Evolutionary conservation across 2,329 filamentous ascomycete species (phyloP), one percentile per base, ranked within the genome.

Genomic region (Diaporthe amygdali): DNA sequence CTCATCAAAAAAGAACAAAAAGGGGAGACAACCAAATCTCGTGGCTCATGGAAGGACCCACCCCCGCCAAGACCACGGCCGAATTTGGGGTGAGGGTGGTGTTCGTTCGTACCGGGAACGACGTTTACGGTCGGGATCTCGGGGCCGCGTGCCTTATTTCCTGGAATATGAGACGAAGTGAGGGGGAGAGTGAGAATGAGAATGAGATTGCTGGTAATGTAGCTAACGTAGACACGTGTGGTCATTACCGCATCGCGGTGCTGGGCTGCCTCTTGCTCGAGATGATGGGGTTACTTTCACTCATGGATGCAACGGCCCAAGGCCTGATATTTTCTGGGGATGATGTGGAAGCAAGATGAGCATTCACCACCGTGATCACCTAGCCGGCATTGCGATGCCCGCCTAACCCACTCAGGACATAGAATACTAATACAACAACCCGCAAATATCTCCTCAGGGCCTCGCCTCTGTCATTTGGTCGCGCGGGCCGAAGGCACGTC

Each of bases 21-120:
- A 64, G 59, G 59, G 59, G 59, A 64, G 44, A 64, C 17, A 30
- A 54, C 32, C 66, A 59, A 68, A 59, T 68, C 66, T 68, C 52
- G 52, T 68, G 41, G 49, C 39, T 41, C 25, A 22, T 20, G 25
- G n/a, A 27, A n/a, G 52, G 52, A 68, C 30, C 44, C 51, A 10
- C 66, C 51, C 32, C 39, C 55, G 66, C 66, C 66, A 68, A 68
- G 66, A 39, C 66, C 25, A 4, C 22, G 30, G 32, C 37, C 66
- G 66, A 59, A 47, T 49, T 68, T 22, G n/a, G 46, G 22, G 22
- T 3, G 15, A 32, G 10, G 52, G 32, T 12, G 22, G 32, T 12
- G 22, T 54, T 32, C 30, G 30, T 30, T 54, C 5, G 20, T 17
- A 15, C 27, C 32, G 49, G 14, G 14, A 52, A 15, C 34, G 37